Conservation (phyloP, 176 grass and related monocot genomes). For the Rhynchospora tenuis region DNA sequence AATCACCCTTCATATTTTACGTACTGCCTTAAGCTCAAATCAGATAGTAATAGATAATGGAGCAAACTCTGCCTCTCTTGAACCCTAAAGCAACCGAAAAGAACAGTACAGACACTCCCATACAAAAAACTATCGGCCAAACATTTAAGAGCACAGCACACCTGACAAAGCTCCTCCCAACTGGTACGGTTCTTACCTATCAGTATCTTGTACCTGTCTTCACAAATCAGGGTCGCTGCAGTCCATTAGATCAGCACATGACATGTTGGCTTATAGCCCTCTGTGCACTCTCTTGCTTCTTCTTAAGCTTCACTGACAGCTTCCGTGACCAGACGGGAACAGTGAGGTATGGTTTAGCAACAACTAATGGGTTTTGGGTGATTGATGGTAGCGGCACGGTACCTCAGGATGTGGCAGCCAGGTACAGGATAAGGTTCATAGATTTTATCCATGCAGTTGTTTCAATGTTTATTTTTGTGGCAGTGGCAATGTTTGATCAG, state of each 20-base stretch:
- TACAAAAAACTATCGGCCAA: constrained; percentile 46
- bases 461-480: constrained; percentile 47
- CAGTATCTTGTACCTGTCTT: constrained; percentile 54
- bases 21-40: background rate
- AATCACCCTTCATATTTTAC: constrained; percentile 7
- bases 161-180: constrained; percentile 73
- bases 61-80: constrained; percentile 46
- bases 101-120: constrained; percentile 14
- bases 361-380: constrained; percentile 47
- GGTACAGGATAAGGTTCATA: constrained; percentile 53
- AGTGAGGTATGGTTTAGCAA: constrained; percentile 52
- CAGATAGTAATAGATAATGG: background rate
- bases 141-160: constrained; percentile 59
- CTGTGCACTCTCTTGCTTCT: constrained; percentile 50
- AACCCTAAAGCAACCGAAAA: constrained; percentile 21
- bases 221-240: constrained; percentile 40
- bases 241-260: constrained; percentile 29
- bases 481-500: constrained; percentile 48
- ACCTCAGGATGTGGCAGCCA: constrained; percentile 27
- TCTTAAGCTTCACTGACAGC: constrained; percentile 68
- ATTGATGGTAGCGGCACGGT: constrained; percentile 47
- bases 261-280: constrained; percentile 45
- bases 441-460: constrained; percentile 58
- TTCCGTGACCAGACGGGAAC: constrained; percentile 55
- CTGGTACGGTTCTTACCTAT: constrained; percentile 52